These are phyloP conservation scores for Clonostachys chloroleuca DNA, from an alignment of 2,329 filamentous ascomycete species.

Conservation along the genomic window DNA sequence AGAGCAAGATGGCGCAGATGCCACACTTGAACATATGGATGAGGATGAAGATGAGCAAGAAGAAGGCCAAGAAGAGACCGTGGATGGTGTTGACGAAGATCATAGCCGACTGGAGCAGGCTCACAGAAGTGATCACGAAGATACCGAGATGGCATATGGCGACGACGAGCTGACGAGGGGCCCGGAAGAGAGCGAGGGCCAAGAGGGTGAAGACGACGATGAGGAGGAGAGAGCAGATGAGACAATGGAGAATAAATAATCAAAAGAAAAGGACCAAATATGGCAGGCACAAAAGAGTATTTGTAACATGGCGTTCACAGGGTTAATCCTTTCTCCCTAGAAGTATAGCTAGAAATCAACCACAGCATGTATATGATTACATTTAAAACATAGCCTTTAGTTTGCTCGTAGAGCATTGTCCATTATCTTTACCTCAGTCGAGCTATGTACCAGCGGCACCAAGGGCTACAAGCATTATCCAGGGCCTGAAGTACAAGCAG, in stretches of 20 bases:
- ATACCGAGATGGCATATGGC: constrained; percentile 7
- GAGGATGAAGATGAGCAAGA: constrained; percentile 4
- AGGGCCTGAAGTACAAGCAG: too few species aligned
- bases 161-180: constrained; percentile 8
- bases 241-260: not conserved
- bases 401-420: too few species aligned
- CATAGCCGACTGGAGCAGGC: not conserved
- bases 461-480: too few species aligned
- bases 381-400: too few species aligned
- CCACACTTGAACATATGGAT: not conserved
- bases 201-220: constrained; percentile 4
- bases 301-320: too few species aligned
- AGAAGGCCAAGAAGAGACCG: constrained; percentile 3
- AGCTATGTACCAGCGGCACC: too few species aligned
- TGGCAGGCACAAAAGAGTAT: too few species aligned
- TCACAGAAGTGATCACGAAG: constrained; percentile 9
- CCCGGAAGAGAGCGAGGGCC: constrained; percentile 7
- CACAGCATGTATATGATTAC: too few species aligned
- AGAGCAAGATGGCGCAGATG: constrained; percentile 4
- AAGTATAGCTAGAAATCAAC: too few species aligned
- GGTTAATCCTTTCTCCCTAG: too few species aligned
- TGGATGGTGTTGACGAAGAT: constrained; percentile 8
- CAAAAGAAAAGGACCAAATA: too few species aligned
- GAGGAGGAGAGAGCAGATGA: constrained; percentile 9
- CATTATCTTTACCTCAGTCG: too few species aligned